These are phyloP conservation scores for Aspergillus ustus DNA, from an alignment of 2,329 filamentous ascomycete genomes.

Conservation along the genomic window DNA sequence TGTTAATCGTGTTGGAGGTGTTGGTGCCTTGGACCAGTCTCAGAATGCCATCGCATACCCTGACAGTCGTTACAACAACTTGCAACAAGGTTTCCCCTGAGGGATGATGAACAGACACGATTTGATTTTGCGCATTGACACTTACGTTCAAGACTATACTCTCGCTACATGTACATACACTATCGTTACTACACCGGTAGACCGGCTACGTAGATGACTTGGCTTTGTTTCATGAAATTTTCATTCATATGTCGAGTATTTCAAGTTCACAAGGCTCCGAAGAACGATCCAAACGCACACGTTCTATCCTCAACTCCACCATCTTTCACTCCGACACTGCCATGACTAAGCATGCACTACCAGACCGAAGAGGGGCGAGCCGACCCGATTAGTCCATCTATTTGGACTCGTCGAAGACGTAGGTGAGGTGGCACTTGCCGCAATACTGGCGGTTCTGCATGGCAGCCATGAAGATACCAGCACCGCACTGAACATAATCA, in stretches of 20 bases:
- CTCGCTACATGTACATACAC: slow-evolving; percentile 14
- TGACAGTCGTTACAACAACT: slow-evolving; percentile 48
- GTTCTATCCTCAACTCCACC: slow-evolving; percentile 21
- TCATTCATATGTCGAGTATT: slow-evolving; percentile 17
- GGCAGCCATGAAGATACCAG: slow-evolving; percentile 99
- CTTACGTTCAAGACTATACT: slow-evolving; percentile 1
- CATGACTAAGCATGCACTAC: slow-evolving; percentile 18
- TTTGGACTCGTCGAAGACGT: slow-evolving; percentile 71
- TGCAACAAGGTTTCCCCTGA: slow-evolving; percentile 36
- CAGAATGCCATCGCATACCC: slow-evolving; percentile 43
- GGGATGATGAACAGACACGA: neutral
- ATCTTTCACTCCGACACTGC: slow-evolving; percentile 18
- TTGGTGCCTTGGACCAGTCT: slow-evolving; percentile 38
- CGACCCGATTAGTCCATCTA: slow-evolving; percentile 41
- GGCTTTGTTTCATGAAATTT: slow-evolving; percentile 22
- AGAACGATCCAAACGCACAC: slow-evolving; percentile 25
- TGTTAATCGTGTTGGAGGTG: slow-evolving; percentile 42
- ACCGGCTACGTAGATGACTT: slow-evolving; percentile 10
- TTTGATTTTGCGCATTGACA: neutral
- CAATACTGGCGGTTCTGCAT: slow-evolving; percentile 99
- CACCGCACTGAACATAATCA: slow-evolving; percentile 74
- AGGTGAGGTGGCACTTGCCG: slow-evolving; percentile 72
- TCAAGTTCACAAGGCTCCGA: slow-evolving; percentile 21
- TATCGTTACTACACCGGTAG: slow-evolving; percentile 13
- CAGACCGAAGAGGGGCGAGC: slow-evolving; percentile 21